Percentiles rank a stretch among this genome's conserved stretches.
These are phyloP conservation scores for Simplicillium sp. DNA, from an alignment of 2,329 filamentous ascomycete species.

Conservation along the genomic window DNA sequence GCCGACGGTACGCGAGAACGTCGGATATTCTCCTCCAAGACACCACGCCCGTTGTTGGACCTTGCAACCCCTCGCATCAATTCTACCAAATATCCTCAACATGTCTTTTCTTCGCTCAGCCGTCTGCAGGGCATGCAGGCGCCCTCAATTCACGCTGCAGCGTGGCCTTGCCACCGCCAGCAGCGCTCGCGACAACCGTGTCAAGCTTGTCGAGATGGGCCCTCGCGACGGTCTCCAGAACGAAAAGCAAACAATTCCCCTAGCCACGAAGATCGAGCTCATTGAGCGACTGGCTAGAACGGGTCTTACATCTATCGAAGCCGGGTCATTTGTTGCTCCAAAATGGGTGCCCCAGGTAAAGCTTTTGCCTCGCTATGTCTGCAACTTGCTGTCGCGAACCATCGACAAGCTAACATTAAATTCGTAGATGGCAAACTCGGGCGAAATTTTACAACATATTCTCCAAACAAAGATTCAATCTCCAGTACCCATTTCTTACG, in stretches of 20 bases:
- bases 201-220: slow-evolving; percentile 71
- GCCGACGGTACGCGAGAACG: slow-evolving; percentile 7
- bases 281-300: slow-evolving; percentile 60
- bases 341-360: slow-evolving; percentile 75
- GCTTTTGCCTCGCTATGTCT: too few relatives aligned
- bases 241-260: slow-evolving; percentile 61
- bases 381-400: slow-evolving; percentile 5
- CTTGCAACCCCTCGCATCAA: neutral
- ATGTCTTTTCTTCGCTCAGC: slow-evolving; percentile 27
- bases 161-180: slow-evolving; percentile 31
- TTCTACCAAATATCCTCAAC: slow-evolving; percentile 3
- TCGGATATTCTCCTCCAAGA: slow-evolving; percentile 2
- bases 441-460: slow-evolving; percentile 62
- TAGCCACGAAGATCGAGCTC: slow-evolving; percentile 67
- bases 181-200: slow-evolving; percentile 28
- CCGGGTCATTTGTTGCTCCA: slow-evolving; percentile 73
- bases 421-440: slow-evolving; percentile 66
- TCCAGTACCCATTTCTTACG: slow-evolving; percentile 55
- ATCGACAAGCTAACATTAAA: slow-evolving; percentile 7
- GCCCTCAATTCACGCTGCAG: slow-evolving; percentile 18
- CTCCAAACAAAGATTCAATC: slow-evolving; percentile 47
- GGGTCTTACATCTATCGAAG: slow-evolving; percentile 66
- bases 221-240: slow-evolving; percentile 84
- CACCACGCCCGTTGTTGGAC: slow-evolving; percentile 5
- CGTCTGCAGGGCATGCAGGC: slow-evolving; percentile 28